Evolutionary conservation across 1,284 basidiomycete genomes (phyloP).

Genomic region (Stereum hirsutum): DNA sequence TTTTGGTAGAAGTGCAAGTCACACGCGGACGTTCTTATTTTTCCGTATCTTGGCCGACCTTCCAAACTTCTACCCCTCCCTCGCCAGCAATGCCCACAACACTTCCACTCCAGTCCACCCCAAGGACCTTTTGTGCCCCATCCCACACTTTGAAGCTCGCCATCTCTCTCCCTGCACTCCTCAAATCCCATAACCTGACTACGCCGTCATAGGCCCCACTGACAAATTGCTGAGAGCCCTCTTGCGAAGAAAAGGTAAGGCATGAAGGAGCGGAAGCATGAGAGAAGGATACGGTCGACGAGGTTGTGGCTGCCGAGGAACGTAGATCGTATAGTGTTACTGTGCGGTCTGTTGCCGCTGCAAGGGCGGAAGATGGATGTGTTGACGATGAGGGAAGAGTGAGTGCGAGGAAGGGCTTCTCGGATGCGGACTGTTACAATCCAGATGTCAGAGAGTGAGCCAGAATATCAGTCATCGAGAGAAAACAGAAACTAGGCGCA

Average conservation of each 20-base stretch:
- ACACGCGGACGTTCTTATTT: too few relatives aligned
- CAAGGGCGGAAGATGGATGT: conserved; percentile 30
- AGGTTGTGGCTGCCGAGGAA: conserved; percentile 27
- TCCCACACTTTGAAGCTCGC: conserved; percentile 62
- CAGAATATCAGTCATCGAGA: neutral
- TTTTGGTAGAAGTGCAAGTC: neutral
- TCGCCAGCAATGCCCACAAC: conserved; percentile 76
- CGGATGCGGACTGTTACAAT: conserved; percentile 46
- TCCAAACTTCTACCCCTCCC: conserved; percentile 78
- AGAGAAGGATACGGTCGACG: conserved; percentile 39
- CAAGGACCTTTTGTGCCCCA: conserved; percentile 50
- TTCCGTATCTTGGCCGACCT: conserved; percentile 26
- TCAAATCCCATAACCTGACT: conserved; percentile 81
- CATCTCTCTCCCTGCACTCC: conserved; percentile 56
- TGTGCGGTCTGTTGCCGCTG: conserved; percentile 61
- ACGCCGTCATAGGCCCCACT: conserved; percentile 81
- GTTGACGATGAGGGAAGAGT: conserved; percentile 30
- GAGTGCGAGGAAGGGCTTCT: conserved; percentile 64
- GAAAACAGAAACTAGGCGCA: conserved; percentile 25
- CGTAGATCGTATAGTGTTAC: conserved; percentile 63
- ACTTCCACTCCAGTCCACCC: conserved; percentile 69
- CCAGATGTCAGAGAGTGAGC: conserved; percentile 2
- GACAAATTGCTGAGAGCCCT: conserved; percentile 53
- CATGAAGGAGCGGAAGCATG: conserved; percentile 61
- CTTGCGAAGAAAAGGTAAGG: conserved; percentile 9